Conservation (phyloP, 129 eudicot species). For the Chrysanthemum lavandulifolium region DNA sequence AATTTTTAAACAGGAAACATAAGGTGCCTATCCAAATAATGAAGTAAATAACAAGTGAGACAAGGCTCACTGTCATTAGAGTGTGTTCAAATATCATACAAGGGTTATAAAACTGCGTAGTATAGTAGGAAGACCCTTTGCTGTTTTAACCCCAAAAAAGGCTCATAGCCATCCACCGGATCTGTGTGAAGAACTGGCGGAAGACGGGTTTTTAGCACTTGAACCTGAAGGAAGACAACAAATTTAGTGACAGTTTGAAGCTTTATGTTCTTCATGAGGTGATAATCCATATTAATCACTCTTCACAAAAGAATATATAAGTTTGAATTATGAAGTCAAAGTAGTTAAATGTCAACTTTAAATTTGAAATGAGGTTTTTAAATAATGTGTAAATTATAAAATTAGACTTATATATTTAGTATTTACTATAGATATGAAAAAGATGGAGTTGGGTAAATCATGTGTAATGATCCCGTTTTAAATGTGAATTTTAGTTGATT, state of each 20-base stretch:
- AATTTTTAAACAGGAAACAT: too few relatives aligned
- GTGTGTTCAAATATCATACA: too few relatives aligned
- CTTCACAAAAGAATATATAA: conserved; percentile 5
- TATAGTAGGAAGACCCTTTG: conserved; percentile 45
- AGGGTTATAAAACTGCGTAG: too few relatives aligned
- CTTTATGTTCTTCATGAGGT: neutral
- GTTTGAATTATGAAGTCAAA: conserved; percentile 19
- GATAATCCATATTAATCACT: conserved; percentile 11
- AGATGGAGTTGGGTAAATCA: conserved; percentile 12
- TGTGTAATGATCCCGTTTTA: neutral
- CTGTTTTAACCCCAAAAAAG: conserved; percentile 80
- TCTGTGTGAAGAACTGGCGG: conserved; percentile 27
- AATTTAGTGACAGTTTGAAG: conserved; percentile 14
- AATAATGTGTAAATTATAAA: neutral
- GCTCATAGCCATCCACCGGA: conserved; percentile 22
- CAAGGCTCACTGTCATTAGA: too few relatives aligned
- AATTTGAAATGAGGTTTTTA: neutral
- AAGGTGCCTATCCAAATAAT: too few relatives aligned
- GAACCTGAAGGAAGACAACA: conserved; percentile 29
- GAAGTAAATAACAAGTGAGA: too few relatives aligned
- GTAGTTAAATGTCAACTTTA: conserved; percentile 2
- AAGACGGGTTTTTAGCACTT: conserved; percentile 25
- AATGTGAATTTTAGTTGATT: neutral
- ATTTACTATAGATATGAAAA: too few relatives aligned
- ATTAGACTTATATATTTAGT: neutral